These are phyloP conservation scores for Candida frijolesensis DNA, from an alignment of 1,139 yeast genomes.

Conservation along the genomic window DNA sequence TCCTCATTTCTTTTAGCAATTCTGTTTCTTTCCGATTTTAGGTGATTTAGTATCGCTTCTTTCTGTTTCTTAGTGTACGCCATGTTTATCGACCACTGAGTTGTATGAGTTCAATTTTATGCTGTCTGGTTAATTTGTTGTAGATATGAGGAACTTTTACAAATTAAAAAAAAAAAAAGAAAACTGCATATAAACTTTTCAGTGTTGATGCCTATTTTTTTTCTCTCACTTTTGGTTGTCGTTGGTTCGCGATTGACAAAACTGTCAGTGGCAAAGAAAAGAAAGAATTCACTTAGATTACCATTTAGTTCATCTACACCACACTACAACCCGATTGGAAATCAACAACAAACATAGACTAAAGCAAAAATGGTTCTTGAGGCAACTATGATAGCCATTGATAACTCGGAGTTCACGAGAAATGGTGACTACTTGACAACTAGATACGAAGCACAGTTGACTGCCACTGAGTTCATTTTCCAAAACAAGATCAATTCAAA, in stretches of 20 bases:
- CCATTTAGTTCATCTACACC: no score
- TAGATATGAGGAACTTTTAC: no score
- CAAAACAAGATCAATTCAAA: slow-evolving; percentile 83
- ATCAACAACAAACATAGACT: not conserved
- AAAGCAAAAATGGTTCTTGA: slow-evolving; percentile 73
- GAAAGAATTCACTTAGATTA: no score
- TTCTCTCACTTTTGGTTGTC: not conserved
- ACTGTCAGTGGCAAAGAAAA: slow-evolving; percentile 2
- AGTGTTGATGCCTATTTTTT: not conserved
- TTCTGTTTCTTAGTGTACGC: slow-evolving; percentile 40
- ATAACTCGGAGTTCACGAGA: slow-evolving; percentile 93
- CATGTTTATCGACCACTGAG: slow-evolving; percentile 12
- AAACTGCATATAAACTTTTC: slow-evolving; percentile 3
- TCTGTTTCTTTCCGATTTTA: slow-evolving; percentile 24
- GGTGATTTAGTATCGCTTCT: slow-evolving; percentile 31
- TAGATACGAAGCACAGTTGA: slow-evolving; percentile 90
- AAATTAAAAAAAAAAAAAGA: no score
- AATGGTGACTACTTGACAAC: slow-evolving; percentile 93
- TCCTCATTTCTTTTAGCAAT: slow-evolving; percentile 19
- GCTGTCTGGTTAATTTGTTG: not conserved
- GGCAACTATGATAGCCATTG: slow-evolving; percentile 94
- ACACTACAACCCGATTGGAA: not conserved
- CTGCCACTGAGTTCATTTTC: slow-evolving; percentile 88
- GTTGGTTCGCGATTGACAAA: not conserved
- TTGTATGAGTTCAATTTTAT: no score